These are phyloP conservation scores for Corymbia citriodora DNA, from an alignment of 441 rosid species.

Conservation along the genomic window DNA sequence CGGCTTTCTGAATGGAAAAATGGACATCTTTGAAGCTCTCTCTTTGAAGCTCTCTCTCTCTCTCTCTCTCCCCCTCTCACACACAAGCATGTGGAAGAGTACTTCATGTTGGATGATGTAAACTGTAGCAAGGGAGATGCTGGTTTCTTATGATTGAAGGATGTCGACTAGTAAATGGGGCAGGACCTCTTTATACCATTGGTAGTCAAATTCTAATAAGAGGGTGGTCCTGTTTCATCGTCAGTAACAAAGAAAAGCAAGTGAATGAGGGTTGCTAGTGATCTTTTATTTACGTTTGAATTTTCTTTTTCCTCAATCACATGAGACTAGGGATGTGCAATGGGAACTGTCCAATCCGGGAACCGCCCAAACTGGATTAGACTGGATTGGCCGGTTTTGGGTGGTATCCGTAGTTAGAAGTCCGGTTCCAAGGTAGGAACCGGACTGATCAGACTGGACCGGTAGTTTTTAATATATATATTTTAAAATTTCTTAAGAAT, in stretches of 20 bases:
- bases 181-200: background rate
- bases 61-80: background rate
- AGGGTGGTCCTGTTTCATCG: background rate
- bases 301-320: too few relatives aligned
- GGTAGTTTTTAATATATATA: too few relatives aligned
- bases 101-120: background rate
- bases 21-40: background rate
- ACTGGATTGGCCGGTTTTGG: too few relatives aligned
- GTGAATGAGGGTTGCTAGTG: background rate
- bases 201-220: background rate
- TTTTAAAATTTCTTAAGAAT: too few relatives aligned
- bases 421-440: too few relatives aligned
- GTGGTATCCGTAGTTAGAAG: too few relatives aligned
- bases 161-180: background rate
- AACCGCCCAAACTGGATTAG: too few relatives aligned
- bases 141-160: background rate
- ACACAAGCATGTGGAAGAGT: background rate
- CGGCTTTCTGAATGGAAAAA: background rate
- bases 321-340: background rate
- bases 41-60: background rate
- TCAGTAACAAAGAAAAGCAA: background rate
- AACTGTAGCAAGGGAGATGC: background rate
- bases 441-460: too few relatives aligned
- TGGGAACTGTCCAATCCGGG: too few relatives aligned
- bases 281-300: background rate